A percentile compares a stretch with the other conserved stretches of the same genome.
Conservation (phyloP, 495 filamentous ascomycete species). For the Penicillium diatomitis region DNA sequence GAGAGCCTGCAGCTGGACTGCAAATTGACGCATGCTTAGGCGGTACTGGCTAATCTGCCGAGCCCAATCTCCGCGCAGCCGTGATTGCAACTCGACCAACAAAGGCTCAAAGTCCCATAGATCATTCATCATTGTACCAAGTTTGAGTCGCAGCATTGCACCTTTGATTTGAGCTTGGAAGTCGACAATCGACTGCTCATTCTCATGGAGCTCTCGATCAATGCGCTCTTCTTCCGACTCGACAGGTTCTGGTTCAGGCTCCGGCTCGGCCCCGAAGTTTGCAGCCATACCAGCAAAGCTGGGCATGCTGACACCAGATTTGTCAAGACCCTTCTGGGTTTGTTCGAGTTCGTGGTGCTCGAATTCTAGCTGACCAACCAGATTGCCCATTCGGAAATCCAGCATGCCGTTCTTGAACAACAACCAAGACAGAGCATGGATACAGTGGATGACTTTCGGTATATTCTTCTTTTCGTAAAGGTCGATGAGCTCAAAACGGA, state of each 20-base stretch:
- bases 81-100: slow-evolving; percentile 73
- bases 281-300: slow-evolving; percentile 96
- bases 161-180: slow-evolving; percentile 85
- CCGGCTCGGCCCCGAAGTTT: slow-evolving; percentile 79
- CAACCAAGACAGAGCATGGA: slow-evolving; percentile 93
- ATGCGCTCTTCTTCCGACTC: slow-evolving; percentile 89
- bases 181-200: slow-evolving; percentile 60
- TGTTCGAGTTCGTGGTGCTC: slow-evolving; percentile 96
- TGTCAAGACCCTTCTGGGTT: slow-evolving; percentile 93
- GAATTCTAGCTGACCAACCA: slow-evolving; percentile 94
- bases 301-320: slow-evolving; percentile 88
- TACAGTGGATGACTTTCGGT: slow-evolving; percentile 97
- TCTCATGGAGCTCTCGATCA: slow-evolving; percentile 70
- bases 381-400: slow-evolving; percentile 93
- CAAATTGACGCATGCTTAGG: slow-evolving; percentile 69
- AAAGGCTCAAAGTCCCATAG: slow-evolving; percentile 83
- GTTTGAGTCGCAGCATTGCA: slow-evolving; percentile 62
- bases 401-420: slow-evolving; percentile 91
- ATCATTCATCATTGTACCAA: slow-evolving; percentile 75
- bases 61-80: slow-evolving; percentile 69
- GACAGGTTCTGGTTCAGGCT: slow-evolving; percentile 57
- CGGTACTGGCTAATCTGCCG: slow-evolving; percentile 71
- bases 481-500: slow-evolving; percentile 95
- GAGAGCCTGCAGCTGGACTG: slow-evolving; percentile 65
- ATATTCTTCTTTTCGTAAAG: slow-evolving; percentile 99